Percentiles rank a stretch among this genome's conserved stretches.
These are phyloP conservation scores for Blumeriella jaapii DNA, from an alignment of 2,329 filamentous ascomycete genomes.

Conservation along the genomic window DNA sequence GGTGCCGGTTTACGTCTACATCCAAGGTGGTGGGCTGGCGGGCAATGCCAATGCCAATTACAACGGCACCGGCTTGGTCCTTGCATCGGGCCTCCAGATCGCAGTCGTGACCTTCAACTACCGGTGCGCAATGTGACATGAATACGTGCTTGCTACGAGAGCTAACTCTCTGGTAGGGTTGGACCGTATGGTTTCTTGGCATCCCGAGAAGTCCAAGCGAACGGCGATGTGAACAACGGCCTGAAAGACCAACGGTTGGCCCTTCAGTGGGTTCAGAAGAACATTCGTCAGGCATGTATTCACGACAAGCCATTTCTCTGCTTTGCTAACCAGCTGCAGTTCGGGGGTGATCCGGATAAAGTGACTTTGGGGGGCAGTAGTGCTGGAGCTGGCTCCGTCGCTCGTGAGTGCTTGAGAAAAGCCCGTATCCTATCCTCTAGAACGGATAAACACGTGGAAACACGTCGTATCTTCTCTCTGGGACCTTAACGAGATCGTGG, in stretches of 20 bases:
- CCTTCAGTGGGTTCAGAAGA: conserved; percentile 4
- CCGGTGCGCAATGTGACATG: conserved; percentile 59
- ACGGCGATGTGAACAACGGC: conserved; percentile 44
- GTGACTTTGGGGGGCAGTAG: conserved; percentile 56
- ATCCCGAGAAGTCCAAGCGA: not conserved
- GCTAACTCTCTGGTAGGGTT: too few relatives aligned
- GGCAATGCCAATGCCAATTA: conserved; percentile 37
- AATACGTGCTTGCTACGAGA: too few relatives aligned
- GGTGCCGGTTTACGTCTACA: conserved; percentile 46
- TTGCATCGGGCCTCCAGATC: conserved; percentile 45
- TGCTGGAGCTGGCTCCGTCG: conserved; percentile 50
- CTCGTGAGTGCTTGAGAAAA: conserved; percentile 33
- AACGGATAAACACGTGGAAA: too few relatives aligned
- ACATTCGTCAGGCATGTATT: not conserved
- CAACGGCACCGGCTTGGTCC: conserved; percentile 48
- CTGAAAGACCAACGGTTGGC: conserved; percentile 14
- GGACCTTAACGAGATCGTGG: too few relatives aligned
- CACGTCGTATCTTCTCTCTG: too few relatives aligned
- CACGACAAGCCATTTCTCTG: too few relatives aligned
- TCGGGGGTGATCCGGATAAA: conserved; percentile 57
- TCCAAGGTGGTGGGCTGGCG: conserved; percentile 49
- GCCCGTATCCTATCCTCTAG: conserved; percentile 24
- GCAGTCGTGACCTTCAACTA: conserved; percentile 65
- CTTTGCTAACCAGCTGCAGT: conserved; percentile 28
- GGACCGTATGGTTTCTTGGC: conserved; percentile 50